These are phyloP conservation scores for Neurospora sp. DNA, from an alignment of 495 filamentous ascomycete genomes.

Conservation along the genomic window DNA sequence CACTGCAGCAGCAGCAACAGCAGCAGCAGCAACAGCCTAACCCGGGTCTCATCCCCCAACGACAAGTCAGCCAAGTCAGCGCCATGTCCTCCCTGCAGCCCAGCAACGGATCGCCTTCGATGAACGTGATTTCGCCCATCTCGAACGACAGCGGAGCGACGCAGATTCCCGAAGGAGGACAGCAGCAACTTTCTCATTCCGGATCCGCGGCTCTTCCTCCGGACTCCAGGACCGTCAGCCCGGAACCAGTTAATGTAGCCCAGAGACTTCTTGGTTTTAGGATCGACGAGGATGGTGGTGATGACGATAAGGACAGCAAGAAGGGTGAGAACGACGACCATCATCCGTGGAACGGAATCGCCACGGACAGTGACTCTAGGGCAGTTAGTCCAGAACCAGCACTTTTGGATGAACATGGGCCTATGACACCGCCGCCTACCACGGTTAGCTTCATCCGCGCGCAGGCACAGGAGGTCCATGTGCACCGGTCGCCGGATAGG, in stretches of 20 bases:
- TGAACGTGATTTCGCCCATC: conserved; percentile 1
- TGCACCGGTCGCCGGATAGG: background rate
- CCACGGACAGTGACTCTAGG: background rate
- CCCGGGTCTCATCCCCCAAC: conserved; percentile 7
- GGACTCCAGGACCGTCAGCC: conserved; percentile 17
- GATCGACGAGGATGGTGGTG: background rate
- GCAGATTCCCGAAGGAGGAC: conserved; percentile 4
- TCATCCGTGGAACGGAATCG: background rate
- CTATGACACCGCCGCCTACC: background rate
- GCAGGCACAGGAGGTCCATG: background rate
- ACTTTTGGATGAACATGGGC: background rate
- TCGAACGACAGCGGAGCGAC: conserved; percentile 1
- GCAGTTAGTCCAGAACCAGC: background rate
- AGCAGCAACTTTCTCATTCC: background rate
- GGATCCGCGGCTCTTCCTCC: background rate
- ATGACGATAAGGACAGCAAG: background rate
- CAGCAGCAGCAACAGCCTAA: background rate
- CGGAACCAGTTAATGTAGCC: conserved; percentile 7
- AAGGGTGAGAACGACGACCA: background rate
- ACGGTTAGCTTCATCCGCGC: background rate
- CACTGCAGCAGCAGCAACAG: background rate
- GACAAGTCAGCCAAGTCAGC: conserved; percentile 18
- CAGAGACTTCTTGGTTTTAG: background rate
- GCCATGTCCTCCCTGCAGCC: conserved; percentile 21
- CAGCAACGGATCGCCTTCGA: background rate